These are phyloP conservation scores for Hypholoma sublateritium DNA, from an alignment of 768 basidiomycete genomes.

Conservation along the genomic window DNA sequence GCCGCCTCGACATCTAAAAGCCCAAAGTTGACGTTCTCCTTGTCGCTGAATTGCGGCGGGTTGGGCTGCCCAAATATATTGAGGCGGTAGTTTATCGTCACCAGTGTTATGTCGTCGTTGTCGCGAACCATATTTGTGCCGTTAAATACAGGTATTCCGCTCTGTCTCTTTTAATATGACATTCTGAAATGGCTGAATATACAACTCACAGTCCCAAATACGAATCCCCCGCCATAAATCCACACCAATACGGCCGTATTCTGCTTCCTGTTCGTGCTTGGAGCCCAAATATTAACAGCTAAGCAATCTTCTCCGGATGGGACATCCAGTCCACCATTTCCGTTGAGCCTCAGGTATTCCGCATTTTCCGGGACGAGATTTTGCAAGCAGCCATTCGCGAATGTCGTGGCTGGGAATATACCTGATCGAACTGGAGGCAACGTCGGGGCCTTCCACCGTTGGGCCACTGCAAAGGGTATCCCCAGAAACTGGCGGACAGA, in stretches of 20 bases:
- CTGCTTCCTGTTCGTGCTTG: constrained; percentile 28
- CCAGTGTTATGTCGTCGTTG: constrained; percentile 33
- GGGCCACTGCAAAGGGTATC: constrained; percentile 31
- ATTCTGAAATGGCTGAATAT: not conserved
- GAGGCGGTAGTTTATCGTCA: constrained; percentile 38
- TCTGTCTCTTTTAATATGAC: constrained; percentile 16
- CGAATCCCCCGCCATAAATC: constrained; percentile 37
- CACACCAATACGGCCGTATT: constrained; percentile 33
- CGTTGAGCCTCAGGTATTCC: constrained; percentile 23
- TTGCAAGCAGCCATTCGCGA: constrained; percentile 29
- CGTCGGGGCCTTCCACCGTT: constrained; percentile 30
- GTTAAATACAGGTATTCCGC: constrained; percentile 15
- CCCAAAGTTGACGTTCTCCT: constrained; percentile 35
- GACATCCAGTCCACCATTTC: constrained; percentile 21
- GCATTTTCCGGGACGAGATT: constrained; percentile 12
- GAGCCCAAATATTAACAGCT: constrained; percentile 38
- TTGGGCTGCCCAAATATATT: constrained; percentile 41
- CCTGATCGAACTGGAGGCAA: constrained; percentile 14
- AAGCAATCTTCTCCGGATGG: constrained; percentile 35
- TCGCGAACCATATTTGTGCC: constrained; percentile 10
- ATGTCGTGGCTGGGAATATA: constrained; percentile 24
- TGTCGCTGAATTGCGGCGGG: constrained; percentile 30
- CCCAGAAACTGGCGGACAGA: constrained; percentile 34
- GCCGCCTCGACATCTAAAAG: constrained; percentile 37
- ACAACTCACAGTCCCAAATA: constrained; percentile 30